These are phyloP conservation scores for Platismatia glauca DNA, from an alignment of 495 filamentous ascomycete species.

Conservation along the genomic window DNA sequence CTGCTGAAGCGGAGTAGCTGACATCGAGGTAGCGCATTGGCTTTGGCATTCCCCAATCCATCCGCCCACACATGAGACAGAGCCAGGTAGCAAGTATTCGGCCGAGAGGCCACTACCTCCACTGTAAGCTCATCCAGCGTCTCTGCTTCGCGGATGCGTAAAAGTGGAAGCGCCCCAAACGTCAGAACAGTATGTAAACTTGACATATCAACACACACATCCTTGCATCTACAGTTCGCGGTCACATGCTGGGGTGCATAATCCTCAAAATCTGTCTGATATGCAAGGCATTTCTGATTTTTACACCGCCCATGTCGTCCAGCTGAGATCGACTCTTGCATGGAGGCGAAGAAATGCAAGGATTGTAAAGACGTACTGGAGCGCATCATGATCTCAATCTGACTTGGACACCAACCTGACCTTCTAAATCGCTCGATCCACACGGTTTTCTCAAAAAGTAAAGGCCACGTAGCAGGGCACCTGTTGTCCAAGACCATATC, in stretches of 20 bases:
- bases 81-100: slow-evolving; percentile 22
- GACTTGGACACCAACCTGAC: slow-evolving; percentile 11
- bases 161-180: slow-evolving; percentile 3
- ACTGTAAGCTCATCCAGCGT: not conserved
- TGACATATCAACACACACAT: not conserved
- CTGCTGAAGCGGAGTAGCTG: slow-evolving; percentile 12
- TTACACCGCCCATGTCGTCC: slow-evolving; percentile 3
- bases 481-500: slow-evolving; percentile 3
- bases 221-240: slow-evolving; percentile 3
- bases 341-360: slow-evolving; percentile 2
- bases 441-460: not conserved
- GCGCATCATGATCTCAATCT: not conserved
- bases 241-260: slow-evolving; percentile 8
- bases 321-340: not conserved
- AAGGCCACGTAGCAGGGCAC: slow-evolving; percentile 7
- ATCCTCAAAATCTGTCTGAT: slow-evolving; percentile 5
- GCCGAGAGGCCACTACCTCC: not conserved
- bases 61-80: slow-evolving; percentile 22
- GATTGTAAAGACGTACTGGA: slow-evolving; percentile 3
- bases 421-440: not conserved
- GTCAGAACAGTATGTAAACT: slow-evolving; percentile 3
- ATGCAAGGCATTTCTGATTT: not conserved
- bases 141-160: slow-evolving; percentile 5
- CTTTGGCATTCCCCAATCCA: slow-evolving; percentile 20
- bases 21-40: slow-evolving; percentile 15